Base-by-base conservation (phyloP, 1,284 basidiomycete genomes). In the Heterobasidion annosum region DNA sequence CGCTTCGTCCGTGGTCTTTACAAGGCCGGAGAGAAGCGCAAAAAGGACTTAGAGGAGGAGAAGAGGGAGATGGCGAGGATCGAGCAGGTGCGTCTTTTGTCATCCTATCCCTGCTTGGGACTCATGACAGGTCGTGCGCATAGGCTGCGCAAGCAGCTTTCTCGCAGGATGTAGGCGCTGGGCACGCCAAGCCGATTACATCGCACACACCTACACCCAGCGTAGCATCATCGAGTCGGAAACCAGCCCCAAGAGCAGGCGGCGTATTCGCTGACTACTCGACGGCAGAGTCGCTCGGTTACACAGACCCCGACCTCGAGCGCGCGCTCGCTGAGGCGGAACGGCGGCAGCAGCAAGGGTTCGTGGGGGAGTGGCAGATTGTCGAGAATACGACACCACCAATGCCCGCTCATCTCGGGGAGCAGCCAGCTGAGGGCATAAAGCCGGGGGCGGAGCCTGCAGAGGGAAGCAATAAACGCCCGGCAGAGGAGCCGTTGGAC, bases 1-100 rank as follows among this genome's bases (percentile, higher is more conserved):
- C 80, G 94, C 8, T 96, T 89, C 69, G 90, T 99, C 53, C 79
- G 92, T 45, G 83, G 89, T 45, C 79, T 98, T 34, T 99, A 99
- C 79, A 96, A 96, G 73, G 75, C 83, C n/a, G 89, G 93, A 4
- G 91, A 94, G 71, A 85, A 87, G 71, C 82, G 83, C 54, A 91
- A 91, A 73, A 84, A 88, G 68, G 94, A 97, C 61, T 77, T 78
- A 49, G 91, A 89, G 54, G 87, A 93, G 64, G 93, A 95, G 71
- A 87, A 83, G 62, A 74, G 83, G 58, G 91, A 97, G 66, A 91
- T 98, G 79, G 85, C 77, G 12, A 74, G 84, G 54, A 88, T 99
- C 56, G 91, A 98, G 62, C 81, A 79, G 71, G 93, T 91, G 57
- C 60, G 82, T 66, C 16, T 4, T 40, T n/a, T 5, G 1, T 40